Base-by-base conservation (phyloP, 352 stramenopile genomes). In the Pythium monospermum region DNA sequence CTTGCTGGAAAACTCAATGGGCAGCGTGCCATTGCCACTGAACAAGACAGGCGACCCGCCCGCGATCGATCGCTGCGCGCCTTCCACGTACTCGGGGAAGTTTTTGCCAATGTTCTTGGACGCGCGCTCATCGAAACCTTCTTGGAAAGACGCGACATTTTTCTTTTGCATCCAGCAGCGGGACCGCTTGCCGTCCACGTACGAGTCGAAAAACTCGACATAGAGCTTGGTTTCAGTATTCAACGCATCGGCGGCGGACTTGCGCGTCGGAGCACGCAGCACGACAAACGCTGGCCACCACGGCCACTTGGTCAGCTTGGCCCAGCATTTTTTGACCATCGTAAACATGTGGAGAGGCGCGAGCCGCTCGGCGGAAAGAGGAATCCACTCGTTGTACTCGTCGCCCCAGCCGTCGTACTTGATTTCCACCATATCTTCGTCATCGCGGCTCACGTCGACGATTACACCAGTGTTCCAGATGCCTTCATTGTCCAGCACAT, bases 151-250 rank as follows among this genome's bases (percentile, higher is more conserved):
- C 43, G 62, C 64, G 31, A 91, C 71, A 30, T 83, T 85, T 51
- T 87, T 91, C 56, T 85, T 85, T 60, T 88, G 74, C 75, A 91
- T 87, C 79, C 79, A 91, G 63, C 79, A 91, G 43, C 76, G 74
- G 23, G 76, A 85, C 43, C 79, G 79, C 56, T 87, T 88, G 39
- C 69, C 64, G 25, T 83, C 76, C 19, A 82, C 67, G 53, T 85
- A 91, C 59, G 79, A 83, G 57, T 91, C 79, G 36, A 81, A 88
- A 54, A 91, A 91, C 69, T 91, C 79, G 35, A 91, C 75, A 54
- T 86, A 88, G 21, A 91, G 61, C 57, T 91, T 91, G 25, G 68
- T 83, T 59, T 91, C 79, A 23, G 75, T 54, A 33, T 87, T 71
- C 0, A 91, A 63, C 5, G 70, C 71, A 7, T 74, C 71, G 8